Base-by-base conservation (phyloP, 192 early-diverging fungal species). In the Backusella tarrabulga region DNA sequence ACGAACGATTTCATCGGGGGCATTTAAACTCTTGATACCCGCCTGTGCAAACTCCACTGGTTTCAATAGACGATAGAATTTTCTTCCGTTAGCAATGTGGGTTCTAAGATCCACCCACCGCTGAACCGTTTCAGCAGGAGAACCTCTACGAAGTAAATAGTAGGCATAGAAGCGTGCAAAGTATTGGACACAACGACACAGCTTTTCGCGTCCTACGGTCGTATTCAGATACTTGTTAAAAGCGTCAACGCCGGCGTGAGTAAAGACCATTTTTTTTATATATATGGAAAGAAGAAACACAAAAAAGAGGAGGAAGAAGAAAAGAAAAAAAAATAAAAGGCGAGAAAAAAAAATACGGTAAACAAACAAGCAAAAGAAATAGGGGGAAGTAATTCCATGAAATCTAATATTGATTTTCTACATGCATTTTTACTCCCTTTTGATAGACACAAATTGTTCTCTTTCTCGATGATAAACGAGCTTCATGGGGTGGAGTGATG, bases 141-240 rank as follows among this genome's bases (percentile, higher is more conserved):
- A 79, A 17, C 85, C 89, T 38, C 84, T 78, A 50, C 87, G 83
- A 42, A 81, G 70, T 67, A 93, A 67, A 75, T 89, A 87, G 88
- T 88, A 95, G 36, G 86, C 89, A 36, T 93, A 83, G 78, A 96
- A 95, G 8, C 94, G 93, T 4, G 93, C 85, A 81, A 94, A 91
- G 85, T 95, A 96, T 83, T 98, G 97, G 19, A 94, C 88, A 70
- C 93, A 87, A 73, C 95, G 90, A 79, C 91, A 91, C 19, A 87
- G 74, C 75, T 94, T 93, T 81, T 95, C 93, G 73, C 93, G 91
- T 21, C 93, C 93, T n/a, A 84, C 82, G 15, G 91, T 90, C 34
- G 87, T 90, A 77, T 80, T 83, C 19, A 89, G 79, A 84, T 84
- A 93, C 72, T 86, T 67, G 23, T 75, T 77, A 14, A 81, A 35